Evolutionary conservation across 176 grass and related monocot species (phyloP).

Genomic region (Eragrostis curvula): DNA sequence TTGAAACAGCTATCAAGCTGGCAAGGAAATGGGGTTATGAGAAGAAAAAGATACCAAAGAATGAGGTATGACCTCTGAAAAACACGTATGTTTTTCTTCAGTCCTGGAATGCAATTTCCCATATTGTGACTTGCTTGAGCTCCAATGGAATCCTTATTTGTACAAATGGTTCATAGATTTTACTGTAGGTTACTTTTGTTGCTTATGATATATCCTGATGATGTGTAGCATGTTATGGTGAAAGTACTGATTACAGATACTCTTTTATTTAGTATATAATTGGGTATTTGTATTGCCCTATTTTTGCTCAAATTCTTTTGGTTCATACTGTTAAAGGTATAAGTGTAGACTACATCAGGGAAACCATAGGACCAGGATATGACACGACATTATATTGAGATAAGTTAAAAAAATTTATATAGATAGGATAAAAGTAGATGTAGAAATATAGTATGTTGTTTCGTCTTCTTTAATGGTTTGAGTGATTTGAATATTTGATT

Average conservation of each 20-base stretch:
- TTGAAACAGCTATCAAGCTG: slow-evolving; percentile 94
- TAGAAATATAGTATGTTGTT: not conserved
- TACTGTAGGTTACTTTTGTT: not conserved
- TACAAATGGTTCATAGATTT: not conserved
- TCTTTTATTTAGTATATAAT: slow-evolving; percentile 15
- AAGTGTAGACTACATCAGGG: too few relatives aligned
- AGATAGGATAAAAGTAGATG: not conserved
- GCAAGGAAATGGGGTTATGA: slow-evolving; percentile 97
- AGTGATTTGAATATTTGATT: too few relatives aligned
- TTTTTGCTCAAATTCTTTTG: not conserved
- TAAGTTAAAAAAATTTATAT: not conserved
- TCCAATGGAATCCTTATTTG: not conserved
- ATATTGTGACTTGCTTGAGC: not conserved
- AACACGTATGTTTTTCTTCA: not conserved
- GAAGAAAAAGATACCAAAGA: slow-evolving; percentile 86
- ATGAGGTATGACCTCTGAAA: slow-evolving; percentile 58
- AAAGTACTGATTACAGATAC: not conserved
- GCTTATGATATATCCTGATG: not conserved
- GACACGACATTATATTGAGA: not conserved
- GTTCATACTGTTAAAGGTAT: not conserved
- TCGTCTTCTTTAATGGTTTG: not conserved
- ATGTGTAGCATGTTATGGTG: not conserved
- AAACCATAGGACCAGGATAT: too few relatives aligned
- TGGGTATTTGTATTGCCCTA: not conserved
- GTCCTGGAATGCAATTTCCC: not conserved